Evolutionary conservation across 495 filamentous ascomycete genomes (phyloP).

Genomic region (Talaromyces stipitatus): DNA sequence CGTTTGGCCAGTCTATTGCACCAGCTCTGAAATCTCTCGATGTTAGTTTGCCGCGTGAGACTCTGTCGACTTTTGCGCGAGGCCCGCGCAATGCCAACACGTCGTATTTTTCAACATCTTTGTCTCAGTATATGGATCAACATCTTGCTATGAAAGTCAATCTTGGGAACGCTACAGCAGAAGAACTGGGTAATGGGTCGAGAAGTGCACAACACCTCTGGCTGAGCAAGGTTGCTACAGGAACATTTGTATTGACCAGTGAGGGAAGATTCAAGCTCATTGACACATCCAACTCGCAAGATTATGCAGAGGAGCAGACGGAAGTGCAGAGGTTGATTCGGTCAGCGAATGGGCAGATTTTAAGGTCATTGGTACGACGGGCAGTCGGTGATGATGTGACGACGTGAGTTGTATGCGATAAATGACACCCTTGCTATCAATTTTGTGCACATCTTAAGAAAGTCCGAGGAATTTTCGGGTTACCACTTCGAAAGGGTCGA

Average conservation of each 20-base stretch:
- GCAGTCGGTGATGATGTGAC: constrained; percentile 16
- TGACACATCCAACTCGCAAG: constrained; percentile 18
- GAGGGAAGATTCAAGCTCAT: constrained; percentile 49
- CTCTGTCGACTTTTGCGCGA: constrained; percentile 20
- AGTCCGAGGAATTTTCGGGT: too few relatives aligned
- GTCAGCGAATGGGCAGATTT: constrained; percentile 20
- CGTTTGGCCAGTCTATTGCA: constrained; percentile 30
- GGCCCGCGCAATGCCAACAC: constrained; percentile 9
- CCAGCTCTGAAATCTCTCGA: constrained; percentile 39
- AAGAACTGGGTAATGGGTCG: neutral
- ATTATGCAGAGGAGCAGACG: constrained; percentile 10
- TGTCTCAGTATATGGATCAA: constrained; percentile 34
- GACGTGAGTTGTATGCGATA: constrained; percentile 15
- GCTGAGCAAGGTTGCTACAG: constrained; percentile 43
- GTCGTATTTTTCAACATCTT: constrained; percentile 29
- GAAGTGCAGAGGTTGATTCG: constrained; percentile 5
- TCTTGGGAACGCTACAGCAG: constrained; percentile 13
- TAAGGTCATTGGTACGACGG: constrained; percentile 21
- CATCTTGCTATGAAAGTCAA: constrained; percentile 45
- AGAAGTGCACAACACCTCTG: constrained; percentile 28
- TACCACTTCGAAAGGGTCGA: too few relatives aligned
- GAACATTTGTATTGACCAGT: constrained; percentile 43
- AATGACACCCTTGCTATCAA: neutral
- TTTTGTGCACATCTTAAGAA: neutral
- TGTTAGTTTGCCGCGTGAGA: constrained; percentile 31